Evolutionary conservation across 164 flowering plant genomes (phyloP).

Genomic region (Aristolochia contorta): DNA sequence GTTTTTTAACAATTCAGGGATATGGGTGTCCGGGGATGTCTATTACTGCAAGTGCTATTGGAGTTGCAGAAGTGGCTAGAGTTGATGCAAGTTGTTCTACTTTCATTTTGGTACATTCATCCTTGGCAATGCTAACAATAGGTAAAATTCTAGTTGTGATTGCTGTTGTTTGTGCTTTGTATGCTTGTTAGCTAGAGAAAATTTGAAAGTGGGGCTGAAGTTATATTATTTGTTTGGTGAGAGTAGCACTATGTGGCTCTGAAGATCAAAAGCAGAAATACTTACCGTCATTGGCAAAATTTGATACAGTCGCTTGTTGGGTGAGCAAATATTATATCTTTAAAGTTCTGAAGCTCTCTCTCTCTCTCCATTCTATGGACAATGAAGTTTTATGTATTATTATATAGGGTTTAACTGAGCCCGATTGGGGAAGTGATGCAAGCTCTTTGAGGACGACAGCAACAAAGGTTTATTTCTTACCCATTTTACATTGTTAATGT

Average conservation of each 20-base stretch:
- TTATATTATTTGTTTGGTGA: constrained; percentile 11
- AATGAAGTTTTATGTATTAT: constrained; percentile 2
- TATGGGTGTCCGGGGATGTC: constrained; percentile 94
- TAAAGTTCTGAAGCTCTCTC: background rate
- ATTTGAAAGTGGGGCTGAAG: background rate
- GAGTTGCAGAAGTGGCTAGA: constrained; percentile 71
- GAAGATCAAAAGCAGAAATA: constrained; percentile 85
- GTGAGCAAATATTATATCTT: constrained; percentile 26
- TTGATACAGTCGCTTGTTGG: constrained; percentile 73
- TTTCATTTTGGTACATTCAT: constrained; percentile 89
- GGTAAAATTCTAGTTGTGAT: constrained; percentile 30
- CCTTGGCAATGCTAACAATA: constrained; percentile 91
- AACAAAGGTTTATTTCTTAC: constrained; percentile 44
- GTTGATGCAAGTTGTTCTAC: constrained; percentile 98
- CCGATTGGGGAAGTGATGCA: constrained; percentile 96
- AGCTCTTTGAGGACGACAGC: constrained; percentile 80
- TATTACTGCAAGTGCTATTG: constrained; percentile 67
- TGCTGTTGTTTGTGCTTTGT: background rate
- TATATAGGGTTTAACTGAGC: constrained; percentile 76
- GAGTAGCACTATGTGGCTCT: constrained; percentile 76
- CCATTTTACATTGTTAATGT: background rate
- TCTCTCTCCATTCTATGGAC: background rate
- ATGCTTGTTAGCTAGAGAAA: background rate
- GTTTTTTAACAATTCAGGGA: constrained; percentile 40
- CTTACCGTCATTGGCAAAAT: constrained; percentile 72